A percentile compares a stretch with the other conserved stretches of the same genome.
Evolutionary conservation across 1,284 basidiomycete genomes (phyloP).

Genomic region (Malassezia slooffiae): DNA sequence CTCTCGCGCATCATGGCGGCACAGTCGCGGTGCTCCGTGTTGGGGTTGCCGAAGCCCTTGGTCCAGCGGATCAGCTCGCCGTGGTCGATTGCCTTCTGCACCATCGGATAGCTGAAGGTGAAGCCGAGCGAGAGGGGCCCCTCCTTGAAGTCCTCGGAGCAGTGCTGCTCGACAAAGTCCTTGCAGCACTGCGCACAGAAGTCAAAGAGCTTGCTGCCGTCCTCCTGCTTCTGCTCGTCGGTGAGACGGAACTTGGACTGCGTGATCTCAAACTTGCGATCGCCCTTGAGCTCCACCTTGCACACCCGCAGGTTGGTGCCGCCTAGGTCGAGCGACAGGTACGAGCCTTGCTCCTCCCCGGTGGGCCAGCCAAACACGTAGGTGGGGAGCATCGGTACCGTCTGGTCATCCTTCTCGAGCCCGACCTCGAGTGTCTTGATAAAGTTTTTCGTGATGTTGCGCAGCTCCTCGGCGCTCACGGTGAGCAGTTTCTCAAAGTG

Average conservation of each 20-base stretch:
- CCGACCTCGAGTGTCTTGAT: conserved; percentile 81
- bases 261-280: conserved; percentile 92
- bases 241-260: conserved; percentile 94
- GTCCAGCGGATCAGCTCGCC: conserved; percentile 94
- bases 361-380: conserved; percentile 95
- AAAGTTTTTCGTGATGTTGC: conserved; percentile 77
- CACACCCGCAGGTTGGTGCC: conserved; percentile 90
- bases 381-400: conserved; percentile 93
- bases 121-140: conserved; percentile 15
- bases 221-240: conserved; percentile 97
- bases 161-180: conserved; percentile 72
- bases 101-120: conserved; percentile 12
- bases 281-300: conserved; percentile 79
- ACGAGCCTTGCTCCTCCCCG: conserved; percentile 79
- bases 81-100: conserved; percentile 82
- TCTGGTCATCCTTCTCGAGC: conserved; percentile 67
- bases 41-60: conserved; percentile 85
- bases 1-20: conserved; percentile 80
- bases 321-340: conserved; percentile 87
- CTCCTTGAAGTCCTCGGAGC: conserved; percentile 65
- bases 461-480: conserved; percentile 36
- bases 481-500: conserved; percentile 35
- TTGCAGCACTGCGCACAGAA: conserved; percentile 91
- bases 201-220: conserved; percentile 86
- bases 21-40: conserved; percentile 85